Conservation (phyloP, 2,329 filamentous ascomycete species). For the Xylaria sp. region DNA sequence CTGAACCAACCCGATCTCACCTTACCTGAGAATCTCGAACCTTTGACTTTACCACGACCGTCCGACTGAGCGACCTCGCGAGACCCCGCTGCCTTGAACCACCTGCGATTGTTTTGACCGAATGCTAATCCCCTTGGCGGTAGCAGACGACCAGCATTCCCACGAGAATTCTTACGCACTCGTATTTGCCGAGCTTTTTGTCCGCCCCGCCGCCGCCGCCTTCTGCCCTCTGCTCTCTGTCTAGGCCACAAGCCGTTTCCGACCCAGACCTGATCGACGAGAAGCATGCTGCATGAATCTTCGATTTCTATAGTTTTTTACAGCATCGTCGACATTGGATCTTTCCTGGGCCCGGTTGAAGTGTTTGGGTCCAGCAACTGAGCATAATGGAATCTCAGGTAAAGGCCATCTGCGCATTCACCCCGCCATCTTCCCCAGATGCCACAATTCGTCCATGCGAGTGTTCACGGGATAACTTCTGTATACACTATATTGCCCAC, state of each 20-base stretch:
- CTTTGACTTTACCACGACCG: not conserved
- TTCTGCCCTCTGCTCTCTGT: not conserved
- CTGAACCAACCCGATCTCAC: not conserved
- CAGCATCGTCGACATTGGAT: conserved; percentile 27
- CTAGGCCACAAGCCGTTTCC: not conserved
- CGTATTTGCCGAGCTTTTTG: not conserved
- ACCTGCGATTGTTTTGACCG: not conserved
- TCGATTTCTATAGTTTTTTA: conserved; percentile 8
- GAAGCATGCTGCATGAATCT: conserved; percentile 26
- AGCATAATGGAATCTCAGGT: conserved; percentile 53
- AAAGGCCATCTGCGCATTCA: conserved; percentile 31
- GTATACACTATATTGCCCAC: no score
- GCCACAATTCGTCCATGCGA: no score
- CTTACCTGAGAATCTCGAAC: not conserved
- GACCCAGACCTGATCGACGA: conserved; percentile 9
- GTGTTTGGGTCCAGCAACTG: conserved; percentile 27
- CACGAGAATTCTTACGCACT: not conserved
- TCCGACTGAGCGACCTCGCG: not conserved
- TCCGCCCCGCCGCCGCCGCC: not conserved
- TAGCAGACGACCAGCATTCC: not conserved
- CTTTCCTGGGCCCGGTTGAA: conserved; percentile 32
- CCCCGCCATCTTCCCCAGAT: conserved; percentile 33
- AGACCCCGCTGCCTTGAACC: not conserved
- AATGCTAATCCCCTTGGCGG: not conserved
- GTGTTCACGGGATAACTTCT: no score